Base-by-base conservation (phyloP, 2,329 filamentous ascomycete genomes). In the Penicillium sp. region DNA sequence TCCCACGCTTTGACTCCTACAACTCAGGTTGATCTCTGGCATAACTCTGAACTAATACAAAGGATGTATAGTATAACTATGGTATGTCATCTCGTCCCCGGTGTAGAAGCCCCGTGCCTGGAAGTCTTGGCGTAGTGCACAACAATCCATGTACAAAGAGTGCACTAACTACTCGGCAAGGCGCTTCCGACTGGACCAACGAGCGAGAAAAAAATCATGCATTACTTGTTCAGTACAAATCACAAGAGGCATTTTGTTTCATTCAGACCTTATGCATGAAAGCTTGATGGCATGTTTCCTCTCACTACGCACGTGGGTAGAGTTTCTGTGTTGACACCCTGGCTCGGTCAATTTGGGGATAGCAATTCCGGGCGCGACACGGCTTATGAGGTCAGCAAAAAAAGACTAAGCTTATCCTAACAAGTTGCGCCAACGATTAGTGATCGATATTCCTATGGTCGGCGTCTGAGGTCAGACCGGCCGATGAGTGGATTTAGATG, bases 81-180 rank as follows among this genome's bases (percentile, higher is more conserved):
- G 19, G 19, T 26, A 30, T 48, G 40, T 19, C n/a, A 22, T 43
- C n/a, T 33, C 8, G 11, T 33, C 30, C 19, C 19, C n/a, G 42
- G 11, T 13, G 7, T 35, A 33, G 28, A 19, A 35, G n/a, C 30
- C 40, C 40, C 7, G 42, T 30, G 25, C 45, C 26, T 28, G 26
- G 43, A 28, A 26, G 25, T 48, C 56, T 58, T 58, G 57, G 59
- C 28, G 33, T 11, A 45, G 25, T 59, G 57, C 53, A 64, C 62
- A 64, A 57, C 51, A 58, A 62, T 58, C 19, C 14, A 51, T 51
- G 57, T 33, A 55, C 52, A 55, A 54, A 33, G 16, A n/a, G 45
- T 48, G 56, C 33, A 53, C 28, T 37, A 6, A 6, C 52, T 55
- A 6, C 52, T 55, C 63, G 63, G 63, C 58, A 59, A 19, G 26